phyloP scores from a whole-genome alignment of 1,139 yeast genomes.

The Petasospora rhodanensis region DNA sequence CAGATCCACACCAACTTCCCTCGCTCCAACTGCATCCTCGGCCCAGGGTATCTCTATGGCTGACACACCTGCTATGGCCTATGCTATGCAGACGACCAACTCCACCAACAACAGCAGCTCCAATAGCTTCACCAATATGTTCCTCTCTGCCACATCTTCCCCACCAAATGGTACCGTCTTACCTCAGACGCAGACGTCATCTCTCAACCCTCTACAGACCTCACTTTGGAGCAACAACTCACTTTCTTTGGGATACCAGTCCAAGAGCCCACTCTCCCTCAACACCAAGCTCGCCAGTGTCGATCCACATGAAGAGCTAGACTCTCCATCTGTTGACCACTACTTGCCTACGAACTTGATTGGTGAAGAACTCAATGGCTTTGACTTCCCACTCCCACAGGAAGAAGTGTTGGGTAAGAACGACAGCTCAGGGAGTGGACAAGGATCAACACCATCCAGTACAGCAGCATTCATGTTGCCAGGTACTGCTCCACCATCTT shows the following conservation, averaged over 20 bases:
- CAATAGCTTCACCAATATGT: slow-evolving; percentile 4
- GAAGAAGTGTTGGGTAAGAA: too few relatives aligned
- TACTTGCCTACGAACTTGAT: slow-evolving; percentile 23
- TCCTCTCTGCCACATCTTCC: slow-evolving; percentile 5
- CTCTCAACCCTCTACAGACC: slow-evolving; percentile 2
- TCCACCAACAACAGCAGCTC: slow-evolving; percentile 5
- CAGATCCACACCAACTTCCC: slow-evolving; percentile 1
- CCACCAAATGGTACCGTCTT: slow-evolving; percentile 5
- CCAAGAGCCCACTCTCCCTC: slow-evolving; percentile 7
- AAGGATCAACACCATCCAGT: slow-evolving; percentile 8
- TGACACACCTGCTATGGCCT: not conserved
- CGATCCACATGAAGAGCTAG: slow-evolving; percentile 12
- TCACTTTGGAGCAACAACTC: slow-evolving; percentile 17
- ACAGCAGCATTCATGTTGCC: too few relatives aligned
- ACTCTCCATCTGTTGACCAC: slow-evolving; percentile 21
- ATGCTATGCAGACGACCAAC: not conserved
- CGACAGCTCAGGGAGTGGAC: slow-evolving; percentile 5
- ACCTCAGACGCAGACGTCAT: slow-evolving; percentile 2
- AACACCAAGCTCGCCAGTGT: slow-evolving; percentile 9
- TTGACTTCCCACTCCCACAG: slow-evolving; percentile 4
- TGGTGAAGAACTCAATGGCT: slow-evolving; percentile 21
- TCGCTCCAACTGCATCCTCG: slow-evolving; percentile 3
- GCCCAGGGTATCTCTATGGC: not conserved
- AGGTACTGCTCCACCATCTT: too few relatives aligned
- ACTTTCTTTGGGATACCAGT: slow-evolving; percentile 6